phyloP scores from a whole-genome alignment of 169 alveolate species.

The Theileria annulata region DNA sequence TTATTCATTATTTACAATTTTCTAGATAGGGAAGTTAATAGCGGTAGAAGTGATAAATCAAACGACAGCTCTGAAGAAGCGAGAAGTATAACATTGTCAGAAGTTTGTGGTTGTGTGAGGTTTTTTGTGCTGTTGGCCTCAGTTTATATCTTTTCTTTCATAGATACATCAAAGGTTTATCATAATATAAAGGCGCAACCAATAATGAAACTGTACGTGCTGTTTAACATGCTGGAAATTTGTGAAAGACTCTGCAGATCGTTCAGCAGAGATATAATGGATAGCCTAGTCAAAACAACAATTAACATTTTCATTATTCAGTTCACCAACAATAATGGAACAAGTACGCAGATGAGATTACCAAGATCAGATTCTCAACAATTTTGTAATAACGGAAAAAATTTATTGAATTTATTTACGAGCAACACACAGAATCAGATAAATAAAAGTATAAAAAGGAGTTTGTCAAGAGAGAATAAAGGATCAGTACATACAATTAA shows the following conservation, averaged over 20 bases:
- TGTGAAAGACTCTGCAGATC: conserved; percentile 85
- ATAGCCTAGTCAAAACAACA: conserved; percentile 71
- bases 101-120: conserved; percentile 73
- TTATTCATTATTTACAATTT: background rate
- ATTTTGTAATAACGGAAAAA: background rate
- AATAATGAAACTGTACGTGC: conserved; percentile 84
- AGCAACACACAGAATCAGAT: background rate
- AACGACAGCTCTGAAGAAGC: background rate
- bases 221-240: conserved; percentile 87
- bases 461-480: background rate
- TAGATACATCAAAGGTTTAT: conserved; percentile 85
- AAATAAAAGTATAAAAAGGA: background rate
- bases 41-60: conserved; percentile 4
- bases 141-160: conserved; percentile 73
- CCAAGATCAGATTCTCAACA: background rate
- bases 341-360: background rate
- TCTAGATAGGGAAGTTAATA: background rate
- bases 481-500: background rate
- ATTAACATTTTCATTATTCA: conserved; percentile 23
- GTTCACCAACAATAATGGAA: background rate
- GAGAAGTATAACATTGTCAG: conserved; percentile 57
- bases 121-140: conserved; percentile 73
- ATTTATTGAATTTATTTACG: background rate
- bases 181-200: conserved; percentile 89
- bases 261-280: conserved; percentile 84